A percentile compares a stretch with the other conserved stretches of the same genome.
Conservation (phyloP, 1,284 basidiomycete species). For the Sporisorium iseilematis-ciliati region DNA sequence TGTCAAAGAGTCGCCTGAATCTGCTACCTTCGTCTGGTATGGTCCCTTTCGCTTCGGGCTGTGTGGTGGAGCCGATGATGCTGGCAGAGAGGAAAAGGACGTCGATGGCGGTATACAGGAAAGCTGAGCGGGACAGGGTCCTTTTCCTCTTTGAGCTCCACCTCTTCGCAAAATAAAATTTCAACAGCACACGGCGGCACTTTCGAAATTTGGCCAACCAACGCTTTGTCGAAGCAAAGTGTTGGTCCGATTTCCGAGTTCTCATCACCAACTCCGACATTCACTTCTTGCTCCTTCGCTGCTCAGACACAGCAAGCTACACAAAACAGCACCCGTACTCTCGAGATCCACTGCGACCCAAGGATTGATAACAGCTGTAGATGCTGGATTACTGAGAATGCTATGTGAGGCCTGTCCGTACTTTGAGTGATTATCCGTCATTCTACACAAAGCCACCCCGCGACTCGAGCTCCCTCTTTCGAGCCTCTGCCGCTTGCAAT, state of each 20-base stretch:
- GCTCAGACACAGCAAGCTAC: neutral
- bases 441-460: slow-evolving; percentile 36
- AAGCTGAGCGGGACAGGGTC: slow-evolving; percentile 5
- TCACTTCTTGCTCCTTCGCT: neutral
- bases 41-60: neutral
- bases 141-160: slow-evolving; percentile 1
- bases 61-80: neutral
- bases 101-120: neutral
- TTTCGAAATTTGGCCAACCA: slow-evolving; percentile 1
- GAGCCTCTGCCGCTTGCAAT: slow-evolving; percentile 58
- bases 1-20: too few species aligned
- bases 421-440: neutral
- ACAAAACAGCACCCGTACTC: too few species aligned
- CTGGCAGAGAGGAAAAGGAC: neutral
- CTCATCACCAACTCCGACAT: too few species aligned
- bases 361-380: neutral
- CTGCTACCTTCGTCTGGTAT: neutral
- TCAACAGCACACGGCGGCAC: neutral
- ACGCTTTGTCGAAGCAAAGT: neutral
- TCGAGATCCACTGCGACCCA: neutral
- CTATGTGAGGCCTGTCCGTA: neutral
- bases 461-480: slow-evolving; percentile 57
- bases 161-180: neutral
- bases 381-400: neutral
- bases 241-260: slow-evolving; percentile 4